A percentile compares a stretch with the other conserved stretches of the same genome.
These are phyloP conservation scores for Ascochyta koolunga DNA, from an alignment of 2,329 filamentous ascomycete genomes.

Conservation along the genomic window DNA sequence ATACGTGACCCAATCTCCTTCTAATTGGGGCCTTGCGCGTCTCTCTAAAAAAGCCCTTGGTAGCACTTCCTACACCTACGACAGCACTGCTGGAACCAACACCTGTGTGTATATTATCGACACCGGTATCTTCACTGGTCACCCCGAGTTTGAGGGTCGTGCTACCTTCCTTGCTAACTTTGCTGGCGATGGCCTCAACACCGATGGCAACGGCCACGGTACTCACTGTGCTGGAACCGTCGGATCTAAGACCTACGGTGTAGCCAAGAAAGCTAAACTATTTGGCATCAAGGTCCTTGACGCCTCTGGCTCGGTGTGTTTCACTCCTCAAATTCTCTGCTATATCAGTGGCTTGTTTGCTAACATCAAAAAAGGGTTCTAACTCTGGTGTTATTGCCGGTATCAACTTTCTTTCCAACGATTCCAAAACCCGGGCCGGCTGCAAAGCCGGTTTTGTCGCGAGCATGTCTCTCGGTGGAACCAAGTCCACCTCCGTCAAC, in stretches of 20 bases:
- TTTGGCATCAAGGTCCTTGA: slow-evolving; percentile 51
- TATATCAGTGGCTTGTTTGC: slow-evolving; percentile 8
- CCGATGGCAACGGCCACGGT: slow-evolving; percentile 50
- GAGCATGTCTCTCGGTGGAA: slow-evolving; percentile 51
- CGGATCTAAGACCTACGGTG: slow-evolving; percentile 47
- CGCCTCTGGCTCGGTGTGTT: slow-evolving; percentile 41
- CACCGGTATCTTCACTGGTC: slow-evolving; percentile 65
- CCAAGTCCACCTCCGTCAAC: slow-evolving; percentile 46
- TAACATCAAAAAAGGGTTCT: slow-evolving; percentile 39
- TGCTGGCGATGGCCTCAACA: slow-evolving; percentile 42
- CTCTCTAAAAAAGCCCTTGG: slow-evolving; percentile 46
- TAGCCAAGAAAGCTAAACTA: slow-evolving; percentile 48
- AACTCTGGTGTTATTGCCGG: slow-evolving; percentile 50
- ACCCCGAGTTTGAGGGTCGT: slow-evolving; percentile 53
- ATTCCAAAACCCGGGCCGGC: slow-evolving; percentile 40
- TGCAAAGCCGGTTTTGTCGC: slow-evolving; percentile 47
- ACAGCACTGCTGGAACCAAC: slow-evolving; percentile 44
- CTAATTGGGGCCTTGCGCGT: slow-evolving; percentile 52
- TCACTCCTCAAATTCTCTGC: neutral
- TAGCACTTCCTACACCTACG: slow-evolving; percentile 47
- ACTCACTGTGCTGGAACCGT: slow-evolving; percentile 48
- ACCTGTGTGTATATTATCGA: slow-evolving; percentile 68
- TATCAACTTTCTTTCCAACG: slow-evolving; percentile 46
- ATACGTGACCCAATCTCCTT: slow-evolving; percentile 46
- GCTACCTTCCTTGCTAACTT: slow-evolving; percentile 48